Percentiles rank a stretch among this genome's conserved stretches.
These are phyloP conservation scores for Spongospora subterranea DNA, from an alignment of 208 protist species.

Conservation along the genomic window DNA sequence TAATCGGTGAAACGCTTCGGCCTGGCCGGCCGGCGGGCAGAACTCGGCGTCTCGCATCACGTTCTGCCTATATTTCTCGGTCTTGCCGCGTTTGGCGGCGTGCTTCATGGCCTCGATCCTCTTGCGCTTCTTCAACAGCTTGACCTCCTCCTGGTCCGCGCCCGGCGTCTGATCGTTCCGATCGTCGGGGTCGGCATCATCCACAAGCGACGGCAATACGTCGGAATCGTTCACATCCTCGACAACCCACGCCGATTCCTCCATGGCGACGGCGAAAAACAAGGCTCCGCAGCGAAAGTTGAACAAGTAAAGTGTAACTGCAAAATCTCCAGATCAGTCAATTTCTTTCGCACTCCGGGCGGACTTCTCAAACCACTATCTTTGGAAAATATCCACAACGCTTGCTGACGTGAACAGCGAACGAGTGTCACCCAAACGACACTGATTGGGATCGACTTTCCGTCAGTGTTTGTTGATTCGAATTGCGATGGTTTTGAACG, in stretches of 20 bases:
- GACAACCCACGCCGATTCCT: conserved; percentile 7
- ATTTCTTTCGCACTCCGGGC: no score
- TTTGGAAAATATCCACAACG: no score
- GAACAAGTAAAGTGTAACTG: no score
- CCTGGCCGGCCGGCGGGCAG: neutral
- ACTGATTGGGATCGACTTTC: no score
- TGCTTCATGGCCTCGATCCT: neutral
- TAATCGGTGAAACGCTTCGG: neutral
- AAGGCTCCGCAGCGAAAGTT: no score
- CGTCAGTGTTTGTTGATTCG: no score
- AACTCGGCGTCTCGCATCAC: neutral
- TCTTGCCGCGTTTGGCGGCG: neutral
- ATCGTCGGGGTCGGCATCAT: neutral
- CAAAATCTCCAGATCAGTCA: no score
- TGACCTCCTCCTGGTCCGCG: neutral
- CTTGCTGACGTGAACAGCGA: no score
- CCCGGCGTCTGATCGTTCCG: neutral
- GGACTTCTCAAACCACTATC: no score
- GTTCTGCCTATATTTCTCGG: neutral
- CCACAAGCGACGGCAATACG: neutral
- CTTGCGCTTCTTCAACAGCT: neutral
- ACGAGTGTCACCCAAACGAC: no score
- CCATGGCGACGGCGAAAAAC: no score
- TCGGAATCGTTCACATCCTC: neutral
- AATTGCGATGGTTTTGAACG: no score